Evolutionary conservation across 306 rosid genomes (phyloP).

Genomic region (Fagus crenata): DNA sequence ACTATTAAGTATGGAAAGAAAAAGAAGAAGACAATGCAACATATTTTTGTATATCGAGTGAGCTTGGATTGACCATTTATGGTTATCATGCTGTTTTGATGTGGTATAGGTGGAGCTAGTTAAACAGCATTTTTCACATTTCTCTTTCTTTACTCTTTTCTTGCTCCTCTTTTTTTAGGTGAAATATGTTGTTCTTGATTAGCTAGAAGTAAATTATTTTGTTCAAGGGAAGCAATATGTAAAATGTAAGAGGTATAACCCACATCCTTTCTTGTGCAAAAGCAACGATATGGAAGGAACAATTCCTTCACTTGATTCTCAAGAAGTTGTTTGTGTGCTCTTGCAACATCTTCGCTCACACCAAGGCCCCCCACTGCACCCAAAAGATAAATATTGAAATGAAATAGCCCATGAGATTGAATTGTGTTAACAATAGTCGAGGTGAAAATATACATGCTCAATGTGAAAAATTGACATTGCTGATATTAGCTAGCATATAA

Average conservation of each 20-base stretch:
- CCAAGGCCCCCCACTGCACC: constrained; percentile 52
- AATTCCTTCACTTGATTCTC: constrained; percentile 64
- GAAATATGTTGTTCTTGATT: not conserved
- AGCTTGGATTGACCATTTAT: not conserved
- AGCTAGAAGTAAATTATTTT: not conserved
- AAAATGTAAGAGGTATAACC: constrained; percentile 11
- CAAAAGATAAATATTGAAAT: constrained; percentile 4
- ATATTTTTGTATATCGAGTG: too few relatives aligned
- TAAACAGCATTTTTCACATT: too few relatives aligned
- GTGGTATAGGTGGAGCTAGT: too few relatives aligned
- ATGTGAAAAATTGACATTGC: too few relatives aligned
- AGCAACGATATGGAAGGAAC: constrained; percentile 73
- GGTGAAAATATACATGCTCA: not conserved
- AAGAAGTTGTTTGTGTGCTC: constrained; percentile 49
- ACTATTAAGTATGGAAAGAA: not conserved
- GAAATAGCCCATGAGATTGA: not conserved
- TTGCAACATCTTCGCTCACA: constrained; percentile 44
- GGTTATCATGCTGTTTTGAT: too few relatives aligned
- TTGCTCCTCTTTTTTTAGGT: not conserved
- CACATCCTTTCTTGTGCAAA: constrained; percentile 66
- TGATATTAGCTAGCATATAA: too few relatives aligned
- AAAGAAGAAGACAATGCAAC: too few relatives aligned
- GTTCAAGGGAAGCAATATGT: not conserved
- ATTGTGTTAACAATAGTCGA: not conserved
- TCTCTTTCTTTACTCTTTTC: not conserved